Base-by-base conservation (phyloP, 768 basidiomycete genomes). In the Dioszegia crocea region DNA sequence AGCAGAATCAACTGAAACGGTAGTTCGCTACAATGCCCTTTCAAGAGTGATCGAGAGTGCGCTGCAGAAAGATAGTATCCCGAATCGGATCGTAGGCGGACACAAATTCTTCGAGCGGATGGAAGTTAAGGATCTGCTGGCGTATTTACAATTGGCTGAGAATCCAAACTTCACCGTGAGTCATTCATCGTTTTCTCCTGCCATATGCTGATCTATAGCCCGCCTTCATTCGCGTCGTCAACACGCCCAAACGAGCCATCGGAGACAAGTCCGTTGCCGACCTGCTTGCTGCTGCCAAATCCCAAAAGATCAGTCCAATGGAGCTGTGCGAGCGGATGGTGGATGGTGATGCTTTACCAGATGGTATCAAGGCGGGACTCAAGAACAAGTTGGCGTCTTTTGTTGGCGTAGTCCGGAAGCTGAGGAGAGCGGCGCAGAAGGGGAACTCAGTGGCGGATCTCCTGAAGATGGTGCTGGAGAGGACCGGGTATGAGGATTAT, bases 51-150 rank as follows among this genome's bases (percentile, higher is more conserved):
- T 92, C 31, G 91, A 92, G 77, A 82, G 81, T 14, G 85, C 86
- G 0, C 76, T 94, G 23, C 88, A 89, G 69, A 85, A 83, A 61
- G 84, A 86, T 62, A 83, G 84, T n/a, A 88, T 94, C 38, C 89
- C 89, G 1, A 84, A 82, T 65, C 79, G 84, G 57, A 82, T 92
- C 48, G 81, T 92, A 1, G 86, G 84, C 21, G 89, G 89, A 0
- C 87, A 88, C 68, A 88, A 86, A 69, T 91, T 91, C 81, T 92
- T 92, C 66, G 88, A 91, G 63, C 84, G 89, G 17, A 72, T 84
- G 67, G 90, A 91, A 51, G 83, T 92, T 69, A 90, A 90, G 78
- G 88, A 90, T 74, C 56, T 91, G 11, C 77, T 91, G 27, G 85
- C 87, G 1, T 92, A 92, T 68, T 79, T 93, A 2, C 90, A 91